phyloP scores from a whole-genome alignment of 2,329 filamentous ascomycete species.

The Sclerotinia spermophila region DNA sequence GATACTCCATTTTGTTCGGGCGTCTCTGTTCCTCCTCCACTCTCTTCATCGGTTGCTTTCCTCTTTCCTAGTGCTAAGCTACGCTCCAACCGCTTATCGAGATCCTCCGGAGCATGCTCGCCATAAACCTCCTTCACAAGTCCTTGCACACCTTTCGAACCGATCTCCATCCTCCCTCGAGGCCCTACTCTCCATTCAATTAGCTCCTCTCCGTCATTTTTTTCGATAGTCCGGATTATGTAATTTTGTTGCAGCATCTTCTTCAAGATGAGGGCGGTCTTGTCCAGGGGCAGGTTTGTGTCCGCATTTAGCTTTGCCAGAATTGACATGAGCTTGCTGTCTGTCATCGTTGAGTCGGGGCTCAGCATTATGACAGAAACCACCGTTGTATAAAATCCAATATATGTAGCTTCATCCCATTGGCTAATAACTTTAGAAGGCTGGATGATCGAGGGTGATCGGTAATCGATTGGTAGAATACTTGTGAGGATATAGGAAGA shows the following conservation, averaged over 20 bases:
- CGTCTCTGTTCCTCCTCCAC: slow-evolving; percentile 27
- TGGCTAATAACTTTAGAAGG: slow-evolving; percentile 64
- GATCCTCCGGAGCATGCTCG: slow-evolving; percentile 46
- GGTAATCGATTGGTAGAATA: slow-evolving; percentile 65
- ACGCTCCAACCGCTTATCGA: slow-evolving; percentile 56
- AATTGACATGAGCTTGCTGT: slow-evolving; percentile 74
- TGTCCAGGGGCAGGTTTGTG: slow-evolving; percentile 66
- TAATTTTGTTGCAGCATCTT: slow-evolving; percentile 81
- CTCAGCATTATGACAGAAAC: slow-evolving; percentile 73
- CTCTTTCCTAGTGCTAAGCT: slow-evolving; percentile 54
- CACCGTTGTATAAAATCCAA: slow-evolving; percentile 75
- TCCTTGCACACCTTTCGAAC: slow-evolving; percentile 68
- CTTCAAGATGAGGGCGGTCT: slow-evolving; percentile 70
- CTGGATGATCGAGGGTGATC: slow-evolving; percentile 60
- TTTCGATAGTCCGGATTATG: slow-evolving; percentile 69
- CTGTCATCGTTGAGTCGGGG: slow-evolving; percentile 64
- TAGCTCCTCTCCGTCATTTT: slow-evolving; percentile 65
- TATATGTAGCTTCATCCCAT: slow-evolving; percentile 72
- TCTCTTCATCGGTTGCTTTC: slow-evolving; percentile 21
- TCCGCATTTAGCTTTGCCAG: slow-evolving; percentile 72
- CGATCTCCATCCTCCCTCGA: slow-evolving; percentile 80
- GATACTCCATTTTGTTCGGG: slow-evolving; percentile 21
- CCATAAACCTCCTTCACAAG: slow-evolving; percentile 63
- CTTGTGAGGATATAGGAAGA: slow-evolving; percentile 77
- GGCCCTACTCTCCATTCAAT: slow-evolving; percentile 83